Base-by-base conservation (phyloP, 106 monocot species). In the Phalaenopsis equestris region DNA sequence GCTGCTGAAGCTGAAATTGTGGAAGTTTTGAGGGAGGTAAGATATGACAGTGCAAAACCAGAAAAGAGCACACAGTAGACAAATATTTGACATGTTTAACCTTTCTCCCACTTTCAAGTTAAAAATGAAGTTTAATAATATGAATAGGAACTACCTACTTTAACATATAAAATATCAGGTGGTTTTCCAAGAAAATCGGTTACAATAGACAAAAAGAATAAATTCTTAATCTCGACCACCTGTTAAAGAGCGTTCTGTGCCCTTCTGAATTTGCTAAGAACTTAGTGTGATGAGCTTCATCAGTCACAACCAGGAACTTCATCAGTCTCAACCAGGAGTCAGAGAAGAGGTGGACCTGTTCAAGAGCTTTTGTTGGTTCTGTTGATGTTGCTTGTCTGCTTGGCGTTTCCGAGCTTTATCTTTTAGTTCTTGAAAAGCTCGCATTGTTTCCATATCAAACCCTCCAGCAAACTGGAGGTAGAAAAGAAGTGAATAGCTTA, bases 381-480 rank as follows among this genome's bases (percentile, higher is more conserved):
- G 37, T 12, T 86, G 86, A 39, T 55, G 79, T 70, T 89, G 86
- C 67, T 72, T 76, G 24, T 87, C 86, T 10, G 78, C 43, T 72
- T 84, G 88, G 64, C 88, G 91, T 56, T 83, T 81, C 2, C 81
- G 80, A 47, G 89, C 86, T 81, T 96, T 96, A n/a, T 94, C 88
- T 75, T 86, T 92, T 30, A 97, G 89, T 55, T 92, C 89, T 75
- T 97, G 90, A 67, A 97, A 97, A 21, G 92, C 94, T 46, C 87
- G 85, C 96, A 97, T 97, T 39, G 96, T 97, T 84, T 97, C 94
- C 3, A 88, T 87, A 45, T 97, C 96, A 58, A 97, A 97, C 41
- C 96, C 96, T 17, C 96, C 96, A 42, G 96, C 96, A 84, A 97
- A 97, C 94, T 96, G 86, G 21, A 49, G 21, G 4, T 18, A 65